Evolutionary conservation across 129 eudicot species (phyloP), one percentile per base, ranked within the genome.

Genomic region (Flaveria robusta): DNA sequence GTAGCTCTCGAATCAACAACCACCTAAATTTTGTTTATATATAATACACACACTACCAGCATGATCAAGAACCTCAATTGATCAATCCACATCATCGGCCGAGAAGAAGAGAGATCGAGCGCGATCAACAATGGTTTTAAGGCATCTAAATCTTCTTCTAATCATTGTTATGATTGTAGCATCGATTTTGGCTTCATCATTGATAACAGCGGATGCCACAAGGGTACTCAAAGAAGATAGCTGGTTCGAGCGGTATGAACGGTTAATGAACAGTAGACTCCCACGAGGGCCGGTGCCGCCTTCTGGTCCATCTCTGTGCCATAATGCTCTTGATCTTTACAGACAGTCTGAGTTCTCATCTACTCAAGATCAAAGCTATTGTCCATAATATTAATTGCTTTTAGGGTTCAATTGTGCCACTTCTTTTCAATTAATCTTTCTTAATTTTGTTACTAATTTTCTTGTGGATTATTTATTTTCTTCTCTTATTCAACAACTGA

Each of bases 231-330:
- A 54, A n/a, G 69, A 80, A 64, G 83, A 80, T 66, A 5, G 45
- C 59, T 67, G 70, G 77, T 55, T 60, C 0, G 62, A 74, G 11
- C 55, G 42, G 26, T 65, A 74, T 14, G 65, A 55, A 37, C 34
- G 68, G 31, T 78, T 87, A 68, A 7, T 86, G 6, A 74, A 70
- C 70, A 59, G 55, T 29, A 74, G 34, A 69, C 86, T 87, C 37
- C 91, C 91, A 11, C 77, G 88, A 79, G 91, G 87, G 24, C 88
- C 86, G 22, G 91, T 87, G 22, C 91, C 91, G 9, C 91, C 91
- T 66, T 87, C 91, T 1, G 88, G 81, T 54, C 88, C 91, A 19
- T 87, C 91, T 27, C 72, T 59, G 22, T 87, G 91, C 58, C 91
- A 87, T 73, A 87, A 87, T 79, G 79, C 73, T 9, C 64, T 87